Evolutionary conservation across 352 stramenopile species (phyloP), one percentile per base, ranked within the genome.

Genomic region (Aphanomyces astaci): DNA sequence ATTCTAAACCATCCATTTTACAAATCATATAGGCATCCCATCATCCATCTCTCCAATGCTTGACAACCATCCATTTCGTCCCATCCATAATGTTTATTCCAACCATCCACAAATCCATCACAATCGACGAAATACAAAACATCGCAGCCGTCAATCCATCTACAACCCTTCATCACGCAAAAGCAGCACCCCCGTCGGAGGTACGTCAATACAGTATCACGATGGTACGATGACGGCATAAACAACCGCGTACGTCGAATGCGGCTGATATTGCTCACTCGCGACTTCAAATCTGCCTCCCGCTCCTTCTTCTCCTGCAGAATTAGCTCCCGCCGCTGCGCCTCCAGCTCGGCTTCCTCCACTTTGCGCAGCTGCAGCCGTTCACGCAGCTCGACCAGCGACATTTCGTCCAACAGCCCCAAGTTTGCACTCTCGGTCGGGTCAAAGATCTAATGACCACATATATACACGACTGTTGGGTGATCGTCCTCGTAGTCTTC

Each of bases 371-470:
- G 82, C 24, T 88, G 74, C n/a, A 97, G 72, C 1, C 90, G 80
- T 62, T 94, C 89, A 13, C 78, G 75, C 0, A 94, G 76, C 59
- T 98, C 91, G 0, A 88, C 73, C 3, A 97, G 76, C 15, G 85
- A 96, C 91, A 98, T 97, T 66, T 97, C 91, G 22, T 96, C 84
- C 11, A 98, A 76, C 3, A 98, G 52, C 0, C 90, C 89, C 19
- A 96, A 74, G 36, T 95, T 86, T 19, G 78, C 76, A 15, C 79
- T 95, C 71, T 94, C 84, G 2, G 92, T 96, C 0, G 91, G 90
- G 68, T 98, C 90, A 64, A 98, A 98, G 22, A 95, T 64, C 54
- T 78, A n/a, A n/a, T n/a, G n/a, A n/a, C n/a, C n/a, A n/a, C n/a
- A n/a, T n/a, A n/a, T n/a, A n/a, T n/a, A n/a, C n/a, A n/a, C n/a